These are phyloP conservation scores for Aspergillus cristatus DNA, from an alignment of 495 filamentous ascomycete species.

Conservation along the genomic window DNA sequence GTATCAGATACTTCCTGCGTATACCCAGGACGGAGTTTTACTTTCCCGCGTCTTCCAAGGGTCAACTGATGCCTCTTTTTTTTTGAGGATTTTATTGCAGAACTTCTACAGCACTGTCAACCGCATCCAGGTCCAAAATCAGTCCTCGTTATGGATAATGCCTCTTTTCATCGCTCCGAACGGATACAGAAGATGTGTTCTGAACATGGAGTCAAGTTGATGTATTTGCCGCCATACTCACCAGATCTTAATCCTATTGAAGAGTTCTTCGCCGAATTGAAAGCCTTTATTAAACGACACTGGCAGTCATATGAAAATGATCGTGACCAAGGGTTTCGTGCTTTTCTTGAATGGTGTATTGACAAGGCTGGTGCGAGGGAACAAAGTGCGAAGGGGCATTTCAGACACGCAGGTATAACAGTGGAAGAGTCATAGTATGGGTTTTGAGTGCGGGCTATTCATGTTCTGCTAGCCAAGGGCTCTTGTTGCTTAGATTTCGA, in stretches of 20 bases:
- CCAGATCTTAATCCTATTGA: background rate
- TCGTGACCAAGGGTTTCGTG: background rate
- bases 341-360: background rate
- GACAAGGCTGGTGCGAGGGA: background rate
- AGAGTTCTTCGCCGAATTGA: background rate
- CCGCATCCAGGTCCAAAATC: constrained; percentile 27
- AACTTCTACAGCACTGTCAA: constrained; percentile 19
- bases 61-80: constrained; percentile 20
- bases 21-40: constrained; percentile 25
- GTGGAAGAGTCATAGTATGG: too few species aligned
- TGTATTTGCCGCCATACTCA: constrained; percentile 18
- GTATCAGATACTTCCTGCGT: constrained; percentile 29
- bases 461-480: too few species aligned
- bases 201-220: constrained; percentile 20
- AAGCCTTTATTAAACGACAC: background rate
- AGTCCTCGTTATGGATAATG: too few species aligned
- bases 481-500: too few species aligned
- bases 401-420: background rate
- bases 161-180: constrained; percentile 25
- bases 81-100: constrained; percentile 30
- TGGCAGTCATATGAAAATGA: background rate
- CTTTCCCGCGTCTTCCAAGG: constrained; percentile 24
- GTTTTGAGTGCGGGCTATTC: too few species aligned
- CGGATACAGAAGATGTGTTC: constrained; percentile 21
- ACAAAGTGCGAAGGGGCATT: background rate